A percentile compares a stretch with the other conserved stretches of the same genome.
phyloP scores from a whole-genome alignment of 2,329 filamentous ascomycete genomes.

The Talaromyces marneffei region DNA sequence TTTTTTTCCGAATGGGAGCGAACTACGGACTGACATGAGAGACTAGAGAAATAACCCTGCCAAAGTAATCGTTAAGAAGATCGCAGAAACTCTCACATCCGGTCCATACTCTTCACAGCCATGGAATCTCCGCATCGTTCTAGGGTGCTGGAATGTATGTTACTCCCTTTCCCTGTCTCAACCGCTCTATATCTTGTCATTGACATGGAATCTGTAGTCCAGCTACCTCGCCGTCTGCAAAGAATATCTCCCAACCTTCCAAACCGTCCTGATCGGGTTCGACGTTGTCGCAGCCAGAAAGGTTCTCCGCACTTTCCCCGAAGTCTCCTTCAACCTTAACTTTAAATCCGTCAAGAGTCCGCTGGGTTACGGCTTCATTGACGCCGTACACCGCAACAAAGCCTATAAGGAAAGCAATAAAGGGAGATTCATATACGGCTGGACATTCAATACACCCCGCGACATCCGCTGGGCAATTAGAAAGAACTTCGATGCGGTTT shows the following conservation, averaged over 20 bases:
- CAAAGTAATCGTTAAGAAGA: constrained; percentile 62
- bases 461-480: constrained; percentile 78
- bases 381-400: constrained; percentile 50
- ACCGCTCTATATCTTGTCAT: neutral
- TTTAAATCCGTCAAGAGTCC: constrained; percentile 63
- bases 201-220: constrained; percentile 40
- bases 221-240: constrained; percentile 62
- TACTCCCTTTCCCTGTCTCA: neutral
- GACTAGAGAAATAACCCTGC: constrained; percentile 39
- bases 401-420: neutral
- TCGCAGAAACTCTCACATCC: constrained; percentile 57
- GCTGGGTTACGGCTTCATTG: constrained; percentile 61
- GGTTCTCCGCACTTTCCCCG: constrained; percentile 57
- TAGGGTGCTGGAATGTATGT: constrained; percentile 73
- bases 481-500: constrained; percentile 66
- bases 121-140: constrained; percentile 68
- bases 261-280: constrained; percentile 39
- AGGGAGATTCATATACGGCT: constrained; percentile 63
- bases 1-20: neutral
- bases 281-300: constrained; percentile 57
- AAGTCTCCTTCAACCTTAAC: constrained; percentile 70
- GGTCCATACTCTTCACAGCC: constrained; percentile 45
- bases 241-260: constrained; percentile 43
- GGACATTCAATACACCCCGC: constrained; percentile 77
- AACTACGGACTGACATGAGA: neutral